Evolutionary conservation across 2,329 filamentous ascomycete species (phyloP), one percentile per base, ranked within the genome.

Genomic region (Aspergillus ochraceoroseus): DNA sequence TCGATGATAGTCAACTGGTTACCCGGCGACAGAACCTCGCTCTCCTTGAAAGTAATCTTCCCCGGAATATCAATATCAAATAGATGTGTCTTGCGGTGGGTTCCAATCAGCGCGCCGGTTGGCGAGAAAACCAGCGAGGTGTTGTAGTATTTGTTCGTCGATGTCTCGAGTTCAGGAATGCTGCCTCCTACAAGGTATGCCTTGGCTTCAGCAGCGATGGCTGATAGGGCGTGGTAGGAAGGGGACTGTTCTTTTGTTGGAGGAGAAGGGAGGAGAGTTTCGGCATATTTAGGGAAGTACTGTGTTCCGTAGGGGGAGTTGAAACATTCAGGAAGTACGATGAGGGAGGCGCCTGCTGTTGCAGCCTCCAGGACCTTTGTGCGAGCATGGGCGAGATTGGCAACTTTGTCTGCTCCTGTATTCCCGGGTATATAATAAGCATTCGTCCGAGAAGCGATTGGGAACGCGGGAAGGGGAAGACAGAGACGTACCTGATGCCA

Each of bases 61-160:
- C 88, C 90, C 0, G 92, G 92, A 49, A 98, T 96, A 63, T 94
- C 83, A 56, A 98, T 98, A 67, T 96, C 92, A 66, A 98, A 98
- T 29, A 98, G 76, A 67, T 98, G 92, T 29, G 92, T 82, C 70
- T 98, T 98, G 55, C 92, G 80, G 65, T 96, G 89, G 2, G 82
- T 86, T 4, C 81, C 87, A n/a, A 98, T 74, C 33, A 95, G 73
- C n/a, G 74, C 63, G 3, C 92, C 92, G 7, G 74, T 69, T 0
- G 88, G 89, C 0, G 74, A 78, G 66, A 98, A 98, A 5, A 84
- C 80, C 32, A 98, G 72, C 18, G 80, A 83, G 2, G 92, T 96
- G 70, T 98, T 98, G 75, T 92, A 95, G 68, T 89, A 85, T 52
- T 78, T 79, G 53, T 85, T 84, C 11, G 72, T 76, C 7, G 70